These are phyloP conservation scores for Amphichorda felina DNA, from an alignment of 2,329 filamentous ascomycete genomes.

Conservation along the genomic window DNA sequence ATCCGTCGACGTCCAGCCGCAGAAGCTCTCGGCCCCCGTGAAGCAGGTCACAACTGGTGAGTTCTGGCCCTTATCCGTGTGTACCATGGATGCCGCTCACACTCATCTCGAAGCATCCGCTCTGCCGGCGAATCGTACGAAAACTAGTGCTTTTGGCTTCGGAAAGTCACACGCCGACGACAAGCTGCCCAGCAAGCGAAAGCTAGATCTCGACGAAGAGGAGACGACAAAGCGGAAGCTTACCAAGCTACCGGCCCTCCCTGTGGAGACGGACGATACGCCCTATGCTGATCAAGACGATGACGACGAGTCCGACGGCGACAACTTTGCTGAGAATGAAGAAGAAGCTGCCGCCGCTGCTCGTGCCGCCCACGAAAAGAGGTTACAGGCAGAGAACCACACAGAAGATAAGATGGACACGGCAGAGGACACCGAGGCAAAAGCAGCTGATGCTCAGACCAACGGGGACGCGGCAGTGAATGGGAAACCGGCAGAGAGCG, in stretches of 20 bases:
- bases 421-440: slow-evolving; percentile 17
- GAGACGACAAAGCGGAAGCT: slow-evolving; percentile 79
- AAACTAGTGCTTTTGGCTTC: slow-evolving; percentile 77
- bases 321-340: slow-evolving; percentile 70
- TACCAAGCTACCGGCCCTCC: slow-evolving; percentile 73
- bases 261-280: slow-evolving; percentile 50
- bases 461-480: slow-evolving; percentile 13
- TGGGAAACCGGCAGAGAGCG: background rate
- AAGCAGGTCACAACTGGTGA: slow-evolving; percentile 24
- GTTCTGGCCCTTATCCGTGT: slow-evolving; percentile 5
- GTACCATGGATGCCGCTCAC: slow-evolving; percentile 10
- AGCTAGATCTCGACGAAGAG: slow-evolving; percentile 79
- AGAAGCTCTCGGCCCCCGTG: slow-evolving; percentile 15
- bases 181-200: slow-evolving; percentile 58
- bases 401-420: slow-evolving; percentile 34
- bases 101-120: slow-evolving; percentile 28
- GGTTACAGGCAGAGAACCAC: slow-evolving; percentile 34
- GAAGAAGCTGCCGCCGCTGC: slow-evolving; percentile 81
- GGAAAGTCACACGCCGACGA: slow-evolving; percentile 51
- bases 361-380: slow-evolving; percentile 73
- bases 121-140: slow-evolving; percentile 56
- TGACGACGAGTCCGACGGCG: slow-evolving; percentile 63
- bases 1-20: slow-evolving; percentile 27
- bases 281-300: slow-evolving; percentile 52
- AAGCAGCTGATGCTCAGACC: slow-evolving; percentile 16